phyloP scores from a whole-genome alignment of 495 filamentous ascomycete genomes.

The Saxophila tyrrhenica region DNA sequence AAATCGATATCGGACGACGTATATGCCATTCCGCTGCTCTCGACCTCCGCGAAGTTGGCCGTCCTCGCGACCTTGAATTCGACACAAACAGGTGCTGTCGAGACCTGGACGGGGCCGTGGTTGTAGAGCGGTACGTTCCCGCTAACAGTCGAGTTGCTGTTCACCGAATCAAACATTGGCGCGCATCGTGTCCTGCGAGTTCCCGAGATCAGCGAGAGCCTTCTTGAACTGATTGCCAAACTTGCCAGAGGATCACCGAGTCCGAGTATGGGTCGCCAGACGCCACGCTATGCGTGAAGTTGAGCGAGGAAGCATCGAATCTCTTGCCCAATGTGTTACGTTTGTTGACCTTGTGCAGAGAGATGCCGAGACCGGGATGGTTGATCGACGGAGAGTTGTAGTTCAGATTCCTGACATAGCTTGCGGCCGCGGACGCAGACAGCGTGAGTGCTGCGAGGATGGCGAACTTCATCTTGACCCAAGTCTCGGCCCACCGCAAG shows the following conservation, averaged over 20 bases:
- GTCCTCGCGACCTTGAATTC: constrained; percentile 40
- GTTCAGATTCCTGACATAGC: neutral
- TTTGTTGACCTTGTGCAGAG: constrained; percentile 39
- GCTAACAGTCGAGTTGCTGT: constrained; percentile 44
- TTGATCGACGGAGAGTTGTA: constrained; percentile 47
- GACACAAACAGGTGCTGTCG: constrained; percentile 49
- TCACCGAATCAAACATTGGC: constrained; percentile 42
- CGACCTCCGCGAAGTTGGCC: constrained; percentile 29
- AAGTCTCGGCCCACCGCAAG: neutral
- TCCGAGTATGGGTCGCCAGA: constrained; percentile 55
- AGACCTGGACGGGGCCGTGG: constrained; percentile 45
- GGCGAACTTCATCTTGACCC: neutral
- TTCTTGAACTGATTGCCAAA: too few species aligned
- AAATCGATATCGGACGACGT: constrained; percentile 59
- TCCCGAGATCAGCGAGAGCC: too few species aligned
- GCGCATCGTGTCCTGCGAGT: constrained; percentile 53
- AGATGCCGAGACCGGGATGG: constrained; percentile 46
- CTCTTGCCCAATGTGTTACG: constrained; percentile 31
- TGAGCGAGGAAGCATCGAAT: constrained; percentile 37
- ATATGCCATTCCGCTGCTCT: constrained; percentile 41
- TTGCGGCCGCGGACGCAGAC: neutral
- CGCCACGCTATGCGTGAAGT: constrained; percentile 61
- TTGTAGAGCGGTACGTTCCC: constrained; percentile 44
- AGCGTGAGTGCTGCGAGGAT: neutral
- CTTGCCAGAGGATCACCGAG: constrained; percentile 58